Base-by-base conservation (phyloP, 805 yeast species). In the Priceomyces castillae region DNA sequence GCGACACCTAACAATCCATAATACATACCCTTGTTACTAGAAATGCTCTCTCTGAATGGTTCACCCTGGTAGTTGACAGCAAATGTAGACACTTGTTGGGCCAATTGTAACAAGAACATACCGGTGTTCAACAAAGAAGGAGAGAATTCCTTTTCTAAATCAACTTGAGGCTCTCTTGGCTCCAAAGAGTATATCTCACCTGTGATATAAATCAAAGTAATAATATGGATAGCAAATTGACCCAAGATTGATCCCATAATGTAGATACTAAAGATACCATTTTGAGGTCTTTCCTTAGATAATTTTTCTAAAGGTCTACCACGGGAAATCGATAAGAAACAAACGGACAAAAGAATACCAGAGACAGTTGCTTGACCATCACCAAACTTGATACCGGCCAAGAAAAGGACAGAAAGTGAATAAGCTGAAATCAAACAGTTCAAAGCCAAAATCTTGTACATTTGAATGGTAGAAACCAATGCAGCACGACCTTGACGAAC, bases 401-500 rank as follows among this genome's bases (percentile, higher is more conserved):
- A 75, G 65, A 87, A 94, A 61, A 94, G 79, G 31, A 94, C 97
- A 34, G 96, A 87, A 57, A 92, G 75, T 2, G 98, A 90, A 65
- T 94, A 94, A 25, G 99, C 99, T 53, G 95, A 84, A 67, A 94
- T 90, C 73, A 94, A 76, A 79, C 98, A 94, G 67, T 94, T 94
- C 71, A 94, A 77, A 0, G 99, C 99, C 62, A 94, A 73, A 59
- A 94, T 94, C 73, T 94, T 94, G 78, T 94, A 94, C 99, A 94
- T 94, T 72, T 94, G 99, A 61, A 94, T 90, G 7, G 99, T 94
- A 14, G 97, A 88, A 36, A 94, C 97, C 53, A 94, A 76, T 6
- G 99, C 96, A 74, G 96, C 88, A 69, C 99, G 89, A 52, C 99
- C 99, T 74, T 94, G 97, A 69, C 99, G 90, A 53, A 94, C 80